Evolutionary conservation across 1,284 basidiomycete genomes (phyloP), one percentile per base, ranked within the genome.

Genomic region (Mycena citricolor): DNA sequence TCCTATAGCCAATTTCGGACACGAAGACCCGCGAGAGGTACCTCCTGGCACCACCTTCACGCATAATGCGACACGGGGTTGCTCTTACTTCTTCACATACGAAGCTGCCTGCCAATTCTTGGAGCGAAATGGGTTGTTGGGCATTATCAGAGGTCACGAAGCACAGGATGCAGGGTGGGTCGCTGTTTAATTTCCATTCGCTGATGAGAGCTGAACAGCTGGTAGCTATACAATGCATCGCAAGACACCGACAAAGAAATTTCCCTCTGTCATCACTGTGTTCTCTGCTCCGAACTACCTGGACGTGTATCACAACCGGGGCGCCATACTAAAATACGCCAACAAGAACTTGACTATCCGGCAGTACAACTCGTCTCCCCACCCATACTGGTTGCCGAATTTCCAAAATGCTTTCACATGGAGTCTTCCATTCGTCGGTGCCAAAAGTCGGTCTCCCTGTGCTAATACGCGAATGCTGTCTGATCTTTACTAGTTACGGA

Each of bases 401-500:
- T 98, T 98, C 59, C 97, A 98, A 90, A 93, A 99, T 63, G 95
- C 91, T 28, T 99, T 99, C 65, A 98, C 95, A 1, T 99, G 97
- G 97, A 93, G 89, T 75, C 69, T 99, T 55, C 97, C 95, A 0
- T 99, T 99, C 62, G 97, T 99, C 3, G 95, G 95, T 32, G 84
- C 93, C 49, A 99, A 99, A 73, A 98, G 93, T 92, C 61, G 55
- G 82, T 75, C n/a, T n/a, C n/a, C n/a, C n/a, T n/a, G n/a, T n/a
- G n/a, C n/a, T n/a, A n/a, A n/a, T n/a, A n/a, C n/a, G 13, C 22
- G 19, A 29, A 11, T 42, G 28, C 51, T 31, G 14, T 37, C n/a
- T n/a, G 29, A 20, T 10, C n/a, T n/a, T n/a, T 23, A 29, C 8
- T 29, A 94, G 91, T 97, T 59, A 89, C 92, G 46, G 95, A 99